Conservation (phyloP, 371 early-diverging fungal genomes). For the Mortierella sp. region DNA sequence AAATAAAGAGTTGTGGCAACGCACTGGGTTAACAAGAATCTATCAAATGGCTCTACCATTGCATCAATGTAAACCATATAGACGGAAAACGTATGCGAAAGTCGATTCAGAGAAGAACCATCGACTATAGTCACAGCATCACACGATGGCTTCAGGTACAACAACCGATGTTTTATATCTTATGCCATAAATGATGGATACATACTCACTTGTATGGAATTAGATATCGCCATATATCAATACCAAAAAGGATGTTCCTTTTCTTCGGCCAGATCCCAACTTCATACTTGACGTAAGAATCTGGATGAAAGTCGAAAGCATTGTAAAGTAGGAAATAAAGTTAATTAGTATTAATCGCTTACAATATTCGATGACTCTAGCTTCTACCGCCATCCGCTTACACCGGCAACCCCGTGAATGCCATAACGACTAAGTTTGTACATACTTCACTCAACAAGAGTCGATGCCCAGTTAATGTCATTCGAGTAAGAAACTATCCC, state of each 20-base stretch:
- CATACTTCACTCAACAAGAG: constrained; percentile 99
- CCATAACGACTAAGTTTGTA: constrained; percentile 93
- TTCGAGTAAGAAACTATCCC: constrained; percentile 72
- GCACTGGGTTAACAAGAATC: background rate
- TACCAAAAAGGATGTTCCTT: constrained; percentile 72
- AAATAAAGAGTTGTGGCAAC: constrained; percentile 15
- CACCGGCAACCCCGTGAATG: constrained; percentile 82
- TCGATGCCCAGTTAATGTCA: constrained; percentile 95
- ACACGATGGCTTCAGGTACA: constrained; percentile 85
- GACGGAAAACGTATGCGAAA: constrained; percentile 97
- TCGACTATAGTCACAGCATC: constrained; percentile 95
- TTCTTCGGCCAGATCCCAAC: constrained; percentile 87
- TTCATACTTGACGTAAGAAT: constrained; percentile 86
- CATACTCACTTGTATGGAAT: background rate
- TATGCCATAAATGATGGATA: background rate
- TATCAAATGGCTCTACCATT: background rate
- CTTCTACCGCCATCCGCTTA: constrained; percentile 85
- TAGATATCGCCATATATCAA: constrained; percentile 67
- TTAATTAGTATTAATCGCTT: background rate
- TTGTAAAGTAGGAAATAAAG: no score
- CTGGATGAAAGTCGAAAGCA: background rate
- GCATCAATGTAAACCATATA: constrained; percentile 5
- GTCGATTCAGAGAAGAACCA: constrained; percentile 94
- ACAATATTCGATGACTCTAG: constrained; percentile 58
- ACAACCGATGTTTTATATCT: background rate